A percentile compares a stretch with the other conserved stretches of the same genome.
phyloP scores from a whole-genome alignment of 1,284 basidiomycete genomes.

The Ceratobasidium sp. region DNA sequence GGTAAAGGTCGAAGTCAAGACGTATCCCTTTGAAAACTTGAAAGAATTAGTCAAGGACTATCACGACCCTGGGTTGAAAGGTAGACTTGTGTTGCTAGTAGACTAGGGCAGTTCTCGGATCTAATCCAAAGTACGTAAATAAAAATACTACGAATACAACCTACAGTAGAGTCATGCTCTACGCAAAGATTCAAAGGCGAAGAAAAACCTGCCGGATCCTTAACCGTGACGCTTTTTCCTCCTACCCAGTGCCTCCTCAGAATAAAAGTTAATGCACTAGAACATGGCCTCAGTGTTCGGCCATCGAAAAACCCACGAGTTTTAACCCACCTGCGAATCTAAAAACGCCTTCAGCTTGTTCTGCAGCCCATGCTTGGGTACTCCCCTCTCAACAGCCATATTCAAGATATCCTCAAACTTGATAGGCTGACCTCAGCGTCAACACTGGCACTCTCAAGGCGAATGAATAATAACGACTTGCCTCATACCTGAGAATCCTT shows the following conservation, averaged over 20 bases:
- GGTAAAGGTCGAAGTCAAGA: conserved; percentile 38
- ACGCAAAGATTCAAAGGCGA: too few species aligned
- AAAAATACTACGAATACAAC: too few species aligned
- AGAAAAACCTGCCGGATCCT: too few species aligned
- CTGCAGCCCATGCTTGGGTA: conserved; percentile 52
- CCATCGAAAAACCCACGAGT: not conserved
- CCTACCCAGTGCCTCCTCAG: conserved; percentile 4
- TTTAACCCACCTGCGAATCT: conserved; percentile 59
- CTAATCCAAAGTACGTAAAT: too few species aligned
- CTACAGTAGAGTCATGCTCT: too few species aligned
- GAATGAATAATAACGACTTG: conserved; percentile 44
- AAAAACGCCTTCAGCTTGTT: conserved; percentile 59
- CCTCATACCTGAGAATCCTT: conserved; percentile 69
- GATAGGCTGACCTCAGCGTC: conserved; percentile 57
- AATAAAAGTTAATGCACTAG: conserved; percentile 42
- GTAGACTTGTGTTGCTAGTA: conserved; percentile 40
- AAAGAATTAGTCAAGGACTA: conserved; percentile 39
- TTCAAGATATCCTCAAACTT: conserved; percentile 62
- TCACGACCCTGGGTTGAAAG: conserved; percentile 37
- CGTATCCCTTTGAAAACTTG: conserved; percentile 39
- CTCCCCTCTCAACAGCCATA: conserved; percentile 47
- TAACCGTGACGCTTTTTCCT: conserved; percentile 4
- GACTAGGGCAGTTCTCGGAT: not conserved
- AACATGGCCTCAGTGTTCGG: not conserved
- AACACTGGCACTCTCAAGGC: not conserved